Evolutionary conservation across 257 asterid species (phyloP), one percentile per base, ranked within the genome.

Genomic region (Salvia hispanica): DNA sequence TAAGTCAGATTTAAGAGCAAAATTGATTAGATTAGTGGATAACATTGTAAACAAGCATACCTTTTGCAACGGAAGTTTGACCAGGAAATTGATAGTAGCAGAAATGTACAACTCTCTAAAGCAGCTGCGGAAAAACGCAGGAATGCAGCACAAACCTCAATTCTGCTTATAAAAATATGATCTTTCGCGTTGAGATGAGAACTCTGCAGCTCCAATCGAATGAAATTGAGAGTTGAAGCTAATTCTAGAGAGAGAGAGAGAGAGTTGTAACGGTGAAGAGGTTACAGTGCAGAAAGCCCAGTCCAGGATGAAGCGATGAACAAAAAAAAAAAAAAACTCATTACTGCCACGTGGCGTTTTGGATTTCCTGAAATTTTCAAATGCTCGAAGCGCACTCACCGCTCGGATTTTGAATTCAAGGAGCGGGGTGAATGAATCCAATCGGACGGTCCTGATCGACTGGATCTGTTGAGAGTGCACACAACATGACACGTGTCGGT

Each of bases 261-360:
- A 39, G 74, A 37, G 66, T 4, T 1, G 74, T 65, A 53, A 71
- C 64, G 77, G 72, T 64, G 55, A 11, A 61, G 14, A 73, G 39
- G 72, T 65, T 45, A 52, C 50, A 46, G 66, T 16, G 51, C 55
- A 66, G 16, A 47, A 47, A 73, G 65, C 80, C 58, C 71, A 64
- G 74, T 62, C 77, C 51, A 66, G 58, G 15, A 42, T 64, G 62
- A 71, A 44, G 43, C 42, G 67, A 33, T 13, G 59, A 58, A 67
- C 9, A 37, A 5, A 46, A 45, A 28, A 37, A 5, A 46, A 45
- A 28, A 63, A 65, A 66, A 55, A 58, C 28, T 62, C 45, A 51
- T 33, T 65, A 78, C 71, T 55, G 73, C 80, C 76, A 76, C 80
- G 83, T 79, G 80, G 74, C 51, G 0, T 63, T 9, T 51, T 68